Evolutionary conservation across 345 rosid genomes (phyloP).

Genomic region (Erodium maritimum): DNA sequence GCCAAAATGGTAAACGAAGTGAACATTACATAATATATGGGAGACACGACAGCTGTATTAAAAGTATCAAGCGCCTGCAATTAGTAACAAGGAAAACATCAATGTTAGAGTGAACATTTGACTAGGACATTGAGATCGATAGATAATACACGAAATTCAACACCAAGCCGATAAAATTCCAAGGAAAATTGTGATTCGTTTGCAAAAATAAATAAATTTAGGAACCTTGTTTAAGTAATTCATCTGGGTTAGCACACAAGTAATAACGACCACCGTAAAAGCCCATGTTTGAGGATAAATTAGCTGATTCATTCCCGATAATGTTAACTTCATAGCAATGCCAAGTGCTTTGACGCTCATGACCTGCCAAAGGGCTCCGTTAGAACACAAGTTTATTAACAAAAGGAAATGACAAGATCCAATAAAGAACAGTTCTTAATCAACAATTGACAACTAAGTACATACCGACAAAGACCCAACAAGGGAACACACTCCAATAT

Average conservation of each 20-base stretch:
- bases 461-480: conserved; percentile 96
- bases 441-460: background rate
- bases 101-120: no score
- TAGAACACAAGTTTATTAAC: background rate
- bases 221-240: conserved; percentile 65
- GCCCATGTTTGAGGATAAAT: conserved; percentile 64
- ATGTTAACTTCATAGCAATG: conserved; percentile 61
- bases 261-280: conserved; percentile 44
- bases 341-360: conserved; percentile 80
- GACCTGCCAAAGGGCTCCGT: conserved; percentile 29
- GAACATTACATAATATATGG: background rate
- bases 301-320: conserved; percentile 61
- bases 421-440: background rate
- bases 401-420: background rate
- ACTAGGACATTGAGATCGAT: background rate
- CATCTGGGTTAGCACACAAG: conserved; percentile 60
- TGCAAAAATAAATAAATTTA: no score
- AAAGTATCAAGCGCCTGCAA: background rate
- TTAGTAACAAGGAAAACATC: background rate
- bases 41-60: background rate
- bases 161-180: background rate
- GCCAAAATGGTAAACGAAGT: background rate
- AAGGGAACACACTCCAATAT: conserved; percentile 86
- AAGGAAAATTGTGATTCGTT: background rate
- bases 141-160: background rate